These are phyloP conservation scores for Mycoemilia scoparia DNA, from an alignment of 192 early-diverging fungal species.

Conservation along the genomic window DNA sequence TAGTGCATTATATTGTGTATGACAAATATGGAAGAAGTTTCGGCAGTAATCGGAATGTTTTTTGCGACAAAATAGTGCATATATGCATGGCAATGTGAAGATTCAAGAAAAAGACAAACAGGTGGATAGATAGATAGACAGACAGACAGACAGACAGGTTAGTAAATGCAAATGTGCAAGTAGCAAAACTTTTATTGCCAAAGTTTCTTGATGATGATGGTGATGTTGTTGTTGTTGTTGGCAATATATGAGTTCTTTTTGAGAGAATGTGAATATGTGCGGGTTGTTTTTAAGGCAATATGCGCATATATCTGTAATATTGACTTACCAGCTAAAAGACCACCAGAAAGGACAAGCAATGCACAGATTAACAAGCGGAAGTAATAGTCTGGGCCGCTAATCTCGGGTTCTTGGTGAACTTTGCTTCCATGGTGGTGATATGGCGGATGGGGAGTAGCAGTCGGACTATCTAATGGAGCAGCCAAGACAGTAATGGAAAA, in stretches of 20 bases:
- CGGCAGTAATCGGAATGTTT: neutral
- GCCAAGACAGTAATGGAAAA: too few relatives aligned
- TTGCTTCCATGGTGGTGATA: too few relatives aligned
- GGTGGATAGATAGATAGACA: neutral
- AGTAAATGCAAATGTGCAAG: neutral
- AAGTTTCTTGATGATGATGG: too few relatives aligned
- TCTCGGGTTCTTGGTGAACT: too few relatives aligned
- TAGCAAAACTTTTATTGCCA: too few relatives aligned
- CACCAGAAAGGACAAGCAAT: constrained; percentile 57
- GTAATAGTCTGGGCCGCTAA: constrained; percentile 27
- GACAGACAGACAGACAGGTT: neutral
- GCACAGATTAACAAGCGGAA: constrained; percentile 30
- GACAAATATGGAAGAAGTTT: neutral
- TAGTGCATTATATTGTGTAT: neutral
- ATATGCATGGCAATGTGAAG: neutral
- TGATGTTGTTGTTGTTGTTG: too few relatives aligned
- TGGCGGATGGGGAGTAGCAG: too few relatives aligned
- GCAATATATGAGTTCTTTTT: too few relatives aligned
- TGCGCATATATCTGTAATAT: neutral
- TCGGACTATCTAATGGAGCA: too few relatives aligned
- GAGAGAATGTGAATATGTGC: neutral
- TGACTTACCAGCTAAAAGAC: constrained; percentile 47
- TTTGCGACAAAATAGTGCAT: constrained; percentile 2
- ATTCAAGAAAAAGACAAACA: neutral
- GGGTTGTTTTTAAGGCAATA: neutral